Base-by-base conservation (phyloP, 2,329 filamentous ascomycete genomes). In the Rhexocercosporidium sp. region DNA sequence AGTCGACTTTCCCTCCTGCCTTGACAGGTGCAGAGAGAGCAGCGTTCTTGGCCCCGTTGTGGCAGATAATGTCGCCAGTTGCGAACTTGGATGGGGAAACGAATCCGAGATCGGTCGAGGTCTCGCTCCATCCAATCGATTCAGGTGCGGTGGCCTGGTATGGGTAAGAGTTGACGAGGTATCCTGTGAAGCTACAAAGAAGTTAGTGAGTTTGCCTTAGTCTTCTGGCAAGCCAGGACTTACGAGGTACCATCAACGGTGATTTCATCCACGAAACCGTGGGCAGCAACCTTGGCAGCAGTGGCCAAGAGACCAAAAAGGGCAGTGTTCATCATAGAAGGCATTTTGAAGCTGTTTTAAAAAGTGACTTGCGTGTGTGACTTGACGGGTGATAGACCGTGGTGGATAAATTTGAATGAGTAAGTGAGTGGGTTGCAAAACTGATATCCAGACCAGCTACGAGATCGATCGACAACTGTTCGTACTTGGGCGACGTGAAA, bases 31-130 rank as follows among this genome's bases (percentile, higher is more conserved):
- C 80, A 59, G 79, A 77, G 3, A 78, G 77, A 25, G 77, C 73
- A 0, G 77, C 83, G 20, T 81, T 78, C 3, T 75, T 77, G 14
- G 80, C 79, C n/a, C 76, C 75, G 20, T 76, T 78, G 75, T 85
- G 82, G 75, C 84, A 86, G 75, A 83, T 81, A 70, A 86, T 85
- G 59, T 84, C 82, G 0, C 78, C 73, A 41, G 70, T 70, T 14
- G 68, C 72, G 69, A 81, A 83, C 46, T 77, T 76, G 61, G 77
- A 79, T 4, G 85, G 84, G 22, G 81, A 81, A 62, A 87, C 82
- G 76, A 81, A 84, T 29, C 82, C 81, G 68, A 83, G 82, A 72
- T 82, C 80, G 1, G 72, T 74, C 66, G 84, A 80, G 37, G 76
- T 74, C 62, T 80, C 72, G 18, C 67, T 78, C 82, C 82, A 84